phyloP scores from a whole-genome alignment of 768 basidiomycete genomes.

The Boletus sp. region DNA sequence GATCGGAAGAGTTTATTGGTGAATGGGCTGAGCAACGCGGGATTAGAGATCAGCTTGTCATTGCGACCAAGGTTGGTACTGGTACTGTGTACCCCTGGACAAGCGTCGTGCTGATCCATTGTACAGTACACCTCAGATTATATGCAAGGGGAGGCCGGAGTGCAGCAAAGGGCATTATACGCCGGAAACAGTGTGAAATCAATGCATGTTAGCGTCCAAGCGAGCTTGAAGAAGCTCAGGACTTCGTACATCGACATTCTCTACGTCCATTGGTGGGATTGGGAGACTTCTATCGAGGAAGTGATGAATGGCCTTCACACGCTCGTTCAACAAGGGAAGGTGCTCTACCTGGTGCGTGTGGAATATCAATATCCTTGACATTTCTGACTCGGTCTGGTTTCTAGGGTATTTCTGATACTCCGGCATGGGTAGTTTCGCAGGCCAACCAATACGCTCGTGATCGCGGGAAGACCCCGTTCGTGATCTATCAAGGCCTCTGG shows the following conservation, averaged over 20 bases:
- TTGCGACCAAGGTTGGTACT: slow-evolving; percentile 42
- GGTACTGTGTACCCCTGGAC: neutral
- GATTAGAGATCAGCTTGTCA: slow-evolving; percentile 44
- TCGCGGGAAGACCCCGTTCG: slow-evolving; percentile 48
- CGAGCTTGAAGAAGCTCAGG: slow-evolving; percentile 46
- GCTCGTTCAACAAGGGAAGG: slow-evolving; percentile 42
- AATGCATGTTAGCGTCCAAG: slow-evolving; percentile 32
- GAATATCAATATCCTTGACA: neutral
- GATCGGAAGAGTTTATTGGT: slow-evolving; percentile 50
- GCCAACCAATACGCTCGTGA: slow-evolving; percentile 50
- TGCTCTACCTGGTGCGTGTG: slow-evolving; percentile 37
- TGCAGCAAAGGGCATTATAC: slow-evolving; percentile 27
- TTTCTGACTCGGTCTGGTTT: neutral
- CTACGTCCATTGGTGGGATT: slow-evolving; percentile 55
- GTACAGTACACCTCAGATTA: slow-evolving; percentile 23
- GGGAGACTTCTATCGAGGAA: slow-evolving; percentile 42
- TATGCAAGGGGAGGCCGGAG: slow-evolving; percentile 8
- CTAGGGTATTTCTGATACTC: slow-evolving; percentile 43
- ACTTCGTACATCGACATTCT: slow-evolving; percentile 60
- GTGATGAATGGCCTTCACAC: slow-evolving; percentile 44
- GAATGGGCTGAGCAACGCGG: slow-evolving; percentile 47
- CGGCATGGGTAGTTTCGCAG: slow-evolving; percentile 48
- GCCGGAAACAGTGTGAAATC: slow-evolving; percentile 39
- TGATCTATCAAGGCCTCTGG: slow-evolving; percentile 51
- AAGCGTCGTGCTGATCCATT: neutral